phyloP scores from a whole-genome alignment of 2,329 filamentous ascomycete genomes.

The Paecilomyces sp. region DNA sequence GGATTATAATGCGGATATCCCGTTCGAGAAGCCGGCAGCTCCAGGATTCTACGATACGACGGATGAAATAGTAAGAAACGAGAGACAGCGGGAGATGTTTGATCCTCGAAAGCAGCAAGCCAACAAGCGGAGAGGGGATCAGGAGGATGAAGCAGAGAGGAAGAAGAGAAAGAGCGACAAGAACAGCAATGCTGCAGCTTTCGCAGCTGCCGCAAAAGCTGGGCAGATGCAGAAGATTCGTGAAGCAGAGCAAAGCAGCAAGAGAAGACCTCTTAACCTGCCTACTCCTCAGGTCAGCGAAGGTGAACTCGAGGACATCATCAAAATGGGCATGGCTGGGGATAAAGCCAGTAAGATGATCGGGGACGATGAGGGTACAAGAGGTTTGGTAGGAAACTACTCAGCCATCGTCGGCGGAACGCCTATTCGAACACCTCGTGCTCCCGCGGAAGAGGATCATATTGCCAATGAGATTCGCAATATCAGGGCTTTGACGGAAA shows the following conservation, averaged over 20 bases:
- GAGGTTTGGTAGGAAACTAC: slow-evolving; percentile 82
- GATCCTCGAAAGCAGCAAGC: slow-evolving; percentile 87
- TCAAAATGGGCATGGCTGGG: slow-evolving; percentile 96
- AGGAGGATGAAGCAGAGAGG: slow-evolving; percentile 69
- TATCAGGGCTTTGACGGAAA: slow-evolving; percentile 84
- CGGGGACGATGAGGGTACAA: slow-evolving; percentile 70
- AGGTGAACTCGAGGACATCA: slow-evolving; percentile 88
- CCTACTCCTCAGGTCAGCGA: slow-evolving; percentile 90
- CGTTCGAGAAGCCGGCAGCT: slow-evolving; percentile 87
- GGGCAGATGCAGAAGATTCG: slow-evolving; percentile 91
- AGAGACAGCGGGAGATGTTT: slow-evolving; percentile 74
- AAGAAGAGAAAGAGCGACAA: slow-evolving; percentile 90
- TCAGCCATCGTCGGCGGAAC: slow-evolving; percentile 70
- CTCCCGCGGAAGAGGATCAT: slow-evolving; percentile 85
- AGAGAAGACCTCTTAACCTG: slow-evolving; percentile 72
- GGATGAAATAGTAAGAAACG: slow-evolving; percentile 74
- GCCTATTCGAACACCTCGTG: slow-evolving; percentile 86
- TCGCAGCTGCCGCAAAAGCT: slow-evolving; percentile 83
- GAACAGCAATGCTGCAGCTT: slow-evolving; percentile 64
- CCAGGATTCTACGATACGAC: slow-evolving; percentile 88
- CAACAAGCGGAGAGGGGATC: slow-evolving; percentile 88
- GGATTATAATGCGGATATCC: slow-evolving; percentile 99
- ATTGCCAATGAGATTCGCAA: slow-evolving; percentile 96
- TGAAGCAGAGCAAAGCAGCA: slow-evolving; percentile 95
- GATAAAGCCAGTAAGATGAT: slow-evolving; percentile 74